These are phyloP conservation scores for Yamadazyma songkhlaensis DNA, from an alignment of 1,139 yeast genomes.

Conservation along the genomic window DNA sequence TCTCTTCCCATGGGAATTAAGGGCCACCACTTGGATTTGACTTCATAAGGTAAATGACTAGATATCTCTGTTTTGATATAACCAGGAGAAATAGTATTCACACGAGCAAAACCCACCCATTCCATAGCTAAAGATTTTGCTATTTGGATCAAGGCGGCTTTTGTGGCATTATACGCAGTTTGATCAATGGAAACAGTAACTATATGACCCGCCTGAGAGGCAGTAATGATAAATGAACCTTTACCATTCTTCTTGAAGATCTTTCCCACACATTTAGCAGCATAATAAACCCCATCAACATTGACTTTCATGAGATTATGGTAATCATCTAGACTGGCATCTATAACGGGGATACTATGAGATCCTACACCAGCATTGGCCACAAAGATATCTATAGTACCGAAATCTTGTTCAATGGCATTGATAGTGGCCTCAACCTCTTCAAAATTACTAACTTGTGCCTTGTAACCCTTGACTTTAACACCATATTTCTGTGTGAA, in stretches of 20 bases:
- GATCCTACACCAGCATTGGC: conserved; percentile 76
- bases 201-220: conserved; percentile 33
- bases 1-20: conserved; percentile 50
- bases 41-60: conserved; percentile 25
- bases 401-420: conserved; percentile 42
- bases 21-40: conserved; percentile 27
- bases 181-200: conserved; percentile 51
- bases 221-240: conserved; percentile 21
- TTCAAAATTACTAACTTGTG: conserved; percentile 42
- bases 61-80: conserved; percentile 51
- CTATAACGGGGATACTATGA: conserved; percentile 1
- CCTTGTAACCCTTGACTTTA: conserved; percentile 21
- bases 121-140: conserved; percentile 50
- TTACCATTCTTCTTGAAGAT: conserved; percentile 39
- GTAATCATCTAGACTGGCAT: conserved; percentile 46
- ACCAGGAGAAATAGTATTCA: conserved; percentile 55
- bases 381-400: conserved; percentile 69
- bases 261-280: conserved; percentile 45
- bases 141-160: conserved; percentile 46
- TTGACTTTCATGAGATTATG: conserved; percentile 54
- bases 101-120: conserved; percentile 50
- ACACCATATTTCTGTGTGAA: conserved; percentile 10
- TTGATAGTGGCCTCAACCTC: conserved; percentile 12
- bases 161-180: conserved; percentile 51
- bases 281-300: conserved; percentile 40